Evolutionary conservation across 768 basidiomycete genomes (phyloP), one percentile per base, ranked within the genome.

Genomic region (Suillus alpinus): DNA sequence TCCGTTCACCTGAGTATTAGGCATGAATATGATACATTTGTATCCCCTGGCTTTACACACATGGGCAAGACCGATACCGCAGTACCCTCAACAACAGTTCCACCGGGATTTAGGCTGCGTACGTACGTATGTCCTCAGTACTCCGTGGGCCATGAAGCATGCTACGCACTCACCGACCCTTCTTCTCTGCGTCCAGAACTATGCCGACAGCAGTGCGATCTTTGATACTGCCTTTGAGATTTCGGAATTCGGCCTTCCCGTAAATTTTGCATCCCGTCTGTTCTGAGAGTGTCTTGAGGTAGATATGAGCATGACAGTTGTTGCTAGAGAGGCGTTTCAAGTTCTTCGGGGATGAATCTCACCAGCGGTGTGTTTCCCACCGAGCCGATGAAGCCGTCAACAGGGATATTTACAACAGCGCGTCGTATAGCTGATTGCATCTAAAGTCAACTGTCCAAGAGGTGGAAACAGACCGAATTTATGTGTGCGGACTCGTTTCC

Each of bases 21-120:
- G 96, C 96, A 99, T 98, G 83, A 92, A 99, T n/a, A n/a, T 98
- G 10, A 99, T 95, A 73, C 96, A 98, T 72, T 88, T 91, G 81
- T 99, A 98, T 2, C 96, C 95, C n/a, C n/a, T n/a, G n/a, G n/a
- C n/a, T n/a, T n/a, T n/a, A n/a, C n/a, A n/a, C n/a, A n/a, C n/a
- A n/a, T n/a, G n/a, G n/a, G n/a, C n/a, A 36, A 98, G 81, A 37
- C 95, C 95, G 60, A 97, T 96, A 43, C 95, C 96, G 93, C n/a
- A n/a, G n/a, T n/a, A n/a, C n/a, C n/a, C n/a, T n/a, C n/a, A n/a
- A n/a, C n/a, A n/a, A n/a, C n/a, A n/a, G n/a, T n/a, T n/a, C n/a
- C n/a, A n/a, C n/a, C n/a, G n/a, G n/a, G 86, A 69, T 87, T 85
- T 61, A 99, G 80, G 49, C 94, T 90, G 60, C 47, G 40, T 23